Evolutionary conservation across 2,329 filamentous ascomycete species (phyloP), one percentile per base, ranked within the genome.

Genomic region (Pezicula radicicola): DNA sequence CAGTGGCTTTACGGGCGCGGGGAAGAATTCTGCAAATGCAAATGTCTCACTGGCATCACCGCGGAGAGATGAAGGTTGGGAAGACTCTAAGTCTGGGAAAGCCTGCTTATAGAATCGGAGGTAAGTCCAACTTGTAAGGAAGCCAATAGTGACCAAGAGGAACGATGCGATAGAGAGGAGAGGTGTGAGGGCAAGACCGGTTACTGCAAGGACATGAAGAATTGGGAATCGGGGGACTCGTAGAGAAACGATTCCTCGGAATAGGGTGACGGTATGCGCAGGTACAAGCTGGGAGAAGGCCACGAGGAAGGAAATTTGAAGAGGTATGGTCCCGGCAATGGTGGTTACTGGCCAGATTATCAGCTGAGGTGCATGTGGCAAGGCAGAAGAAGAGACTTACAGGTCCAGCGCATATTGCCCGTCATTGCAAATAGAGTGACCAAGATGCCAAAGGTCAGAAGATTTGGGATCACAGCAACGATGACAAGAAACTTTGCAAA

Each of bases 241-340:
- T 69, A 97, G 84, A 54, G 94, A 96, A 53, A 97, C 69, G 55
- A 96, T 75, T 58, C 91, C 91, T 58, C 88, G 88, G 75, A 96
- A 93, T 53, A 99, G 83, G 4, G 93, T 94, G 49, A 97, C 93
- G 10, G 94, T 99, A 71, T 99, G 94, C 56, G 96, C 92, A 19
- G 94, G 94, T 35, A 97, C 88, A 46, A 99, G 89, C 72, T 99
- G 94, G 73, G 96, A 97, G 73, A 97, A 96, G 50, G 93, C 90
- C 63, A 97, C 90, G 55, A 99, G 88, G 75, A 97, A 97, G 55
- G 89, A 87, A 44, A 94, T 91, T 70, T 97, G 93, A 52, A 97
- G 78, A 15, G 92, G 85, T 57, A 96, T 87, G 50, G 91, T 92
- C 61, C 94, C 94, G 61, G 89, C 89, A 66, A 97, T 89, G 57